These are phyloP conservation scores for Trametes sanguinea DNA, from an alignment of 768 basidiomycete genomes.

Conservation along the genomic window DNA sequence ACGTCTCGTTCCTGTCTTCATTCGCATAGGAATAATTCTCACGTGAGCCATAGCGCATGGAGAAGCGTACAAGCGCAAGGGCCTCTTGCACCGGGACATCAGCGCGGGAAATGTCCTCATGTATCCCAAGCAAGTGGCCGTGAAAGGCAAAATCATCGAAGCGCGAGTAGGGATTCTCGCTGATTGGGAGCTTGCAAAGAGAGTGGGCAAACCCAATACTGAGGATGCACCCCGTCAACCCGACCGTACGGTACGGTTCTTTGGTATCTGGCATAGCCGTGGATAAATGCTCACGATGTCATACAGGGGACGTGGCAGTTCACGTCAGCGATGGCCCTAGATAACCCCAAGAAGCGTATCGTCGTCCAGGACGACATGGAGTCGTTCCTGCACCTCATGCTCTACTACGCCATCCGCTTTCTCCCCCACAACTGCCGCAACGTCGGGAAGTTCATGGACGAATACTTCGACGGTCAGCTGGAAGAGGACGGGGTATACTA, in stretches of 20 bases:
- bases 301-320: constrained; percentile 17
- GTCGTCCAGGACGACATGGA: constrained; percentile 6
- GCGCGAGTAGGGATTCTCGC: not conserved
- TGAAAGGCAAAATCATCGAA: not conserved
- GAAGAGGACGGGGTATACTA: not conserved
- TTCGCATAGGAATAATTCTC: no score
- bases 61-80: not conserved
- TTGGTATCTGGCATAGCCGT: not conserved
- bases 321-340: not conserved
- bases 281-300: not conserved
- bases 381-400: constrained; percentile 10
- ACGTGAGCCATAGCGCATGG: not conserved
- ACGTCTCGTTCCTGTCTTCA: not conserved
- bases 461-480: constrained; percentile 2
- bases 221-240: not conserved
- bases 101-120: constrained; percentile 10
- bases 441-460: constrained; percentile 1
- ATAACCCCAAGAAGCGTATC: not conserved
- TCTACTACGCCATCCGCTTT: constrained; percentile 7
- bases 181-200: constrained; percentile 7
- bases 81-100: constrained; percentile 15
- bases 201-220: not conserved
- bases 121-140: not conserved
- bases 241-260: not conserved
- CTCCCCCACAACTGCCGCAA: constrained; percentile 1